Evolutionary conservation across 257 asterid species (phyloP).

Genomic region (Nicotiana tomentosiformis): DNA sequence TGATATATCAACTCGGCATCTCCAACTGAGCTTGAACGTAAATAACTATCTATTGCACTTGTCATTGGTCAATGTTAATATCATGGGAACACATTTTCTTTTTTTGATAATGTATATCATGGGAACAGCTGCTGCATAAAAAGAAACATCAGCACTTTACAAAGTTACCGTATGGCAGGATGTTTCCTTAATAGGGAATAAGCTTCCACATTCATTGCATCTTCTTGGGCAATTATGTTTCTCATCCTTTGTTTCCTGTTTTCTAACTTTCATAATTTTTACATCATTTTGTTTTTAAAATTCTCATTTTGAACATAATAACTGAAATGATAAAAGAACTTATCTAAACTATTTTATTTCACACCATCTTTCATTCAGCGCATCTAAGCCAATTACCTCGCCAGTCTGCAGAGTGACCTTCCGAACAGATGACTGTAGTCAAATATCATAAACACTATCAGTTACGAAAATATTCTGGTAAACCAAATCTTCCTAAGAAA

Average conservation of each 20-base stretch:
- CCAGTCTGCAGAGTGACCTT: conserved; percentile 78
- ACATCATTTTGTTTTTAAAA: background rate
- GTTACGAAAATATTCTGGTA: background rate
- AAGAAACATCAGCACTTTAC: background rate
- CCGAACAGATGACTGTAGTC: conserved; percentile 89
- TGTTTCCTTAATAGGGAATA: background rate
- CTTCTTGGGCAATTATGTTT: background rate
- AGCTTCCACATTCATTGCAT: background rate
- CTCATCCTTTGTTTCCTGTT: background rate
- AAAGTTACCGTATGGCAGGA: background rate
- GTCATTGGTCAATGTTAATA: background rate
- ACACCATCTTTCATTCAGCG: background rate
- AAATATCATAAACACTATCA: conserved; percentile 17
- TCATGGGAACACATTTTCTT: background rate
- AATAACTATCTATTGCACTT: background rate
- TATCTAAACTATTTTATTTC: background rate
- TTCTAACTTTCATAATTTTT: background rate
- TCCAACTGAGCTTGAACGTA: background rate
- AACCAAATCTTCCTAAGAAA: background rate
- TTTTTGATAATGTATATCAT: background rate
- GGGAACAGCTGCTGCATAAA: background rate
- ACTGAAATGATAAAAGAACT: background rate
- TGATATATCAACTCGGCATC: background rate
- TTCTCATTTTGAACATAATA: background rate
- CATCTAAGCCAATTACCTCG: conserved; percentile 41